These are phyloP conservation scores for Fistulinella prunicolor DNA, from an alignment of 768 basidiomycete genomes.

Conservation along the genomic window DNA sequence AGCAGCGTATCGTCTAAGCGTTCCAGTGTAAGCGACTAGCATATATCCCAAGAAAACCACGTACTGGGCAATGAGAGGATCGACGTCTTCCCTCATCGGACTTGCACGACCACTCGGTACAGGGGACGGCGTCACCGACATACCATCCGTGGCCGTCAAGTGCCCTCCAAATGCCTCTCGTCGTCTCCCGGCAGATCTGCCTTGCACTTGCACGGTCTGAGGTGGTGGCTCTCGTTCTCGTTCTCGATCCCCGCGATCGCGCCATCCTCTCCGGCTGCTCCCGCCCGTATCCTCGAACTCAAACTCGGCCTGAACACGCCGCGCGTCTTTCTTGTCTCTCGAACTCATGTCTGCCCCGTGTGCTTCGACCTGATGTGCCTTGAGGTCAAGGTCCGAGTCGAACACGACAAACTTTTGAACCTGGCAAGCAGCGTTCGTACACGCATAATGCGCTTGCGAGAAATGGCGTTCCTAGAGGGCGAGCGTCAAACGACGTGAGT, in stretches of 20 bases:
- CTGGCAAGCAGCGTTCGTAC: conserved; percentile 68
- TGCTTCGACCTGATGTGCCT: conserved; percentile 86
- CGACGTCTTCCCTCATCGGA: conserved; percentile 42
- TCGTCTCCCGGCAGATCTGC: conserved; percentile 40
- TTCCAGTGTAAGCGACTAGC: neutral
- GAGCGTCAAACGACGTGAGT: neutral
- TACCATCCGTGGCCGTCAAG: conserved; percentile 42
- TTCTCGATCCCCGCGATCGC: conserved; percentile 47
- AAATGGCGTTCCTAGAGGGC: conserved; percentile 67
- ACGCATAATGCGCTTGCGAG: conserved; percentile 72
- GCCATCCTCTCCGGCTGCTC: conserved; percentile 43
- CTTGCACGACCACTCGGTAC: conserved; percentile 29
- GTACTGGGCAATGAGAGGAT: conserved; percentile 56
- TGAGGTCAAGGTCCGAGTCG: conserved; percentile 78
- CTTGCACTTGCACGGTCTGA: conserved; percentile 21
- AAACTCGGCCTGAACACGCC: conserved; percentile 62
- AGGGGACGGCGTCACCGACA: conserved; percentile 12
- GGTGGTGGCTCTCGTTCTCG: conserved; percentile 43
- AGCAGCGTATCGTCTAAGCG: conserved; percentile 57
- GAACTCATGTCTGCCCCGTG: conserved; percentile 75
- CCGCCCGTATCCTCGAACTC: conserved; percentile 61
- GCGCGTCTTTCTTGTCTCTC: conserved; percentile 64
- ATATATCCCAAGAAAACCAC: conserved; percentile 19
- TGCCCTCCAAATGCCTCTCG: conserved; percentile 61
- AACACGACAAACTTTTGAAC: conserved; percentile 96